Evolutionary conservation across 192 early-diverging fungal genomes (phyloP), one percentile per base, ranked within the genome.

Genomic region (Anaeromyces robustus): DNA sequence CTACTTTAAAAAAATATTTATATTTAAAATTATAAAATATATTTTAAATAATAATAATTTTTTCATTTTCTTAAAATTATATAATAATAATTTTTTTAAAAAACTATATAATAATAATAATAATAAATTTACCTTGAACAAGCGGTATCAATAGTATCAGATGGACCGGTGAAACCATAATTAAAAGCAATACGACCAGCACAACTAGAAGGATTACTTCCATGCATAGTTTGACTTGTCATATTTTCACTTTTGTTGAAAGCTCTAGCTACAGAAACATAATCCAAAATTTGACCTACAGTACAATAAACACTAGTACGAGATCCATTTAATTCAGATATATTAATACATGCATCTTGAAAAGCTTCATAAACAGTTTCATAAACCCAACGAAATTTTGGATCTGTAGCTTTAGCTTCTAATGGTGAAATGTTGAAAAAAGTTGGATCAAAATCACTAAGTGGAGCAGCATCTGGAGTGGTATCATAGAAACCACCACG

Each of bases 101-200:
- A n/a, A n/a, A n/a, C n/a, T n/a, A n/a, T n/a, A n/a, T n/a, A n/a
- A n/a, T n/a, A n/a, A n/a, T n/a, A n/a, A n/a, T n/a, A n/a, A n/a
- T 6, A 14, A 14, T 39, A 14, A 14, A 22, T 18, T n/a, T 68
- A 68, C 52, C 52, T 79, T 29, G 85, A 86, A 79, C 85, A 86
- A 26, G 85, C 85, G 12, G 81, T 86, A 77, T 86, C 85, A 79
- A 84, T 28, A 17, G 83, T 29, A 78, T 83, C 29, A 78, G 80
- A 82, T 34, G 85, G 85, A 28, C 85, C 85, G 22, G 29, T 80
- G 18, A 85, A 43, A 81, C 86, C 85, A 79, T 85, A 85, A 13
- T 39, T 77, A 77, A 78, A 85, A 18, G 85, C 83, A 26, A 85
- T 80, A 30, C 85, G 30, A 80, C 86, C 83, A n/a, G 85, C 77